Evolutionary conservation across 441 rosid species (phyloP), one percentile per base, ranked within the genome.

Genomic region (Isatis lusitanica): DNA sequence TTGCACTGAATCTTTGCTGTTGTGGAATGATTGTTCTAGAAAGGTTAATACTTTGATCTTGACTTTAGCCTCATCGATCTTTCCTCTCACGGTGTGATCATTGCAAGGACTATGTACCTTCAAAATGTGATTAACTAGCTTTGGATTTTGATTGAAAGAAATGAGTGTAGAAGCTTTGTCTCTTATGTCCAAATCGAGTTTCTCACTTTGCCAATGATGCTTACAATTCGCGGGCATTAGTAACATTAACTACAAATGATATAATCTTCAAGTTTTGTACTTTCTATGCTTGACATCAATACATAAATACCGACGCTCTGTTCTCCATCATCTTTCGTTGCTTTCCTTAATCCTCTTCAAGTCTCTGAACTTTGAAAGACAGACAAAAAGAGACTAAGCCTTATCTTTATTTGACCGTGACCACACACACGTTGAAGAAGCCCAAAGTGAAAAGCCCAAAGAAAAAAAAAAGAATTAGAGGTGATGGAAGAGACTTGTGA

Each of bases 381-480:
- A 28, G 68, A 28, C 43, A 52, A 53, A 52, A 40, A 70, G 39
- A 42, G 70, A 38, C 11, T 9, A 0, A 38, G 60, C 47, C 68
- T 66, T 74, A 44, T 61, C 62, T 33, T 40, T 28, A 21, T 51
- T 21, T 24, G 63, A 67, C 50, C 0, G 12, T 68, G 50, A 67
- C 78, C 74, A 52, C 63, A 58, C 78, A 60, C 21, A 36, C 8
- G 21, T 31, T 7, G 31, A 58, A 11, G 31, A 69, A 39, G 57
- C 66, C 66, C 66, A 62, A 43, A 58, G 9, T 55, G 60, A n/a
- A 56, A 66, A 66, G 72, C 72, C 72, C 51, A 68, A 55, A 57
- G 10, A 50, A 24, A 57, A n/a, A 50, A 24, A 16, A 26, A 21
- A 21, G 2, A 21, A 21, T 21, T 48, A 60, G 38, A 70, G 39